Evolutionary conservation across 140 eudicot genomes (phyloP).

Genomic region (Flaveria floridana): DNA sequence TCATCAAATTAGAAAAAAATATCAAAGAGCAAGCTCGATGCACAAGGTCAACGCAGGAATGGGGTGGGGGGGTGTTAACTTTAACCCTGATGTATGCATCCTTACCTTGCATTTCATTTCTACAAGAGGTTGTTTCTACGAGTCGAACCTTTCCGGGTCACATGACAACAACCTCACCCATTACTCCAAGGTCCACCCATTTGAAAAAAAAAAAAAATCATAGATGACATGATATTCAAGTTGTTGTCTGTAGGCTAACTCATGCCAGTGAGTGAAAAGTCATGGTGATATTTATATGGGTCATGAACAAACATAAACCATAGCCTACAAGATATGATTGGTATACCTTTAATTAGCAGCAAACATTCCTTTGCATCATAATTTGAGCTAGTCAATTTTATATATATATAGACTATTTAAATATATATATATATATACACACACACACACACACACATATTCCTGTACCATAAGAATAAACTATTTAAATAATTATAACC

Average conservation of each 20-base stretch:
- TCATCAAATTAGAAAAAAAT: no score
- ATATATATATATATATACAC: no score
- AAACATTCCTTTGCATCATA: slow-evolving; percentile 6
- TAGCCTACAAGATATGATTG: not conserved
- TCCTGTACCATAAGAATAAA: not conserved
- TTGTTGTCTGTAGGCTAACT: not conserved
- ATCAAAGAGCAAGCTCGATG: not conserved
- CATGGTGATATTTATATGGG: not conserved
- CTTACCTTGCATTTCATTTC: no score
- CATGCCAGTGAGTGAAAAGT: not conserved
- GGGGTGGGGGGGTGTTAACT: no score
- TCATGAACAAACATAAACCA: not conserved
- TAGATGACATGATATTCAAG: not conserved
- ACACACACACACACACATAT: not conserved
- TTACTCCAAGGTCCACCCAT: no score
- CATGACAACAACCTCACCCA: no score
- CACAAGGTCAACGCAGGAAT: no score
- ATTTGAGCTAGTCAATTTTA: not conserved
- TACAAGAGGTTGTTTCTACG: no score
- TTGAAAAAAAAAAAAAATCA: no score
- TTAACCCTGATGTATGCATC: no score
- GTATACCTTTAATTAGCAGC: not conserved
- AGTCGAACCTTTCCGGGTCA: no score
- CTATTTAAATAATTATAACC: not conserved
- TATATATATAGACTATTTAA: no score